These are phyloP conservation scores for Pleurozium schreberi DNA, from an alignment of 225 moss, liverwort and hornwort genomes.

Conservation along the genomic window DNA sequence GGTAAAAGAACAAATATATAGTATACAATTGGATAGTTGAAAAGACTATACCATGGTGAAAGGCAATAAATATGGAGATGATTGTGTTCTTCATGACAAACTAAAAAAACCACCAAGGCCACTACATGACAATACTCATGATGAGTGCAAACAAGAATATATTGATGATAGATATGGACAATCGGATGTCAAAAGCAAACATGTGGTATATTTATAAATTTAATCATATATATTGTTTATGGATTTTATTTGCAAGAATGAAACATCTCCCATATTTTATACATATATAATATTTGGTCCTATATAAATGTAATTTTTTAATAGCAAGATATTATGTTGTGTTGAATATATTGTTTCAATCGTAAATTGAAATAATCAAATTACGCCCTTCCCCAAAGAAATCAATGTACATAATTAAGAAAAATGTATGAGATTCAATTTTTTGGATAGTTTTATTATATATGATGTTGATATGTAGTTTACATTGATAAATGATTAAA, in stretches of 20 bases:
- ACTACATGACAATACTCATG: background rate
- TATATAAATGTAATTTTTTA: no score
- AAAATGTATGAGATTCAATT: background rate
- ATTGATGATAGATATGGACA: constrained; percentile 8
- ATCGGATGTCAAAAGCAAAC: background rate
- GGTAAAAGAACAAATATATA: background rate
- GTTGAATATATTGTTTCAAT: background rate
- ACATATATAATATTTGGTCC: background rate
- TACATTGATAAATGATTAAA: background rate
- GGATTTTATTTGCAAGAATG: background rate
- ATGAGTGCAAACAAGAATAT: constrained; percentile 22
- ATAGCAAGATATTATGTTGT: background rate
- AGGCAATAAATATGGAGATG: background rate
- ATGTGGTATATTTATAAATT: background rate
- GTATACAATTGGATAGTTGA: background rate
- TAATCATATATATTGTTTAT: background rate
- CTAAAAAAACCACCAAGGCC: background rate
- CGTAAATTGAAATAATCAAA: no score
- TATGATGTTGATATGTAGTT: accelerated
- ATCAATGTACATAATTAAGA: no score
- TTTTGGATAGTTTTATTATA: no score
- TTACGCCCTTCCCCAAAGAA: no score
- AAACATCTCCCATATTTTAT: accelerated
- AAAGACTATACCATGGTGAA: background rate
- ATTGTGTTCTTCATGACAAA: constrained; percentile 3